Base-by-base conservation (phyloP, 2,329 filamentous ascomycete genomes). In the Furcasterigmium furcatum region DNA sequence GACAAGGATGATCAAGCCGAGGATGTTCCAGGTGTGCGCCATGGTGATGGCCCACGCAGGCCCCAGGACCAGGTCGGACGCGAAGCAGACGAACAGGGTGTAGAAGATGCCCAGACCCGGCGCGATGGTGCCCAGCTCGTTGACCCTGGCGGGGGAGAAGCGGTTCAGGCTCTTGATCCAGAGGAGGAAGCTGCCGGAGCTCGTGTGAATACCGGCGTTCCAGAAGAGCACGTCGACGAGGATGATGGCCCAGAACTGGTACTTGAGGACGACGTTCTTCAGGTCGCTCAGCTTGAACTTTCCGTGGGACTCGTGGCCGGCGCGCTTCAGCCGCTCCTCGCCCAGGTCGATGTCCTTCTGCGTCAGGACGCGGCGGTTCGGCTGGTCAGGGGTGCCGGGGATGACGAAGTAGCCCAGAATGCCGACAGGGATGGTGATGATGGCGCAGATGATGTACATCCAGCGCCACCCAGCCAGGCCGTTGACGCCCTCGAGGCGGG, bases 101-200 rank as follows among this genome's bases (percentile, higher is more conserved):
- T 78, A 82, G 45, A 81, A 73, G 3, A 82, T 82, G 0, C 78
- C 79, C 1, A 82, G 53, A 0, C 68, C 78, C 0, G 78, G 77
- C 0, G 75, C 67, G 8, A 75, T 74, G 2, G 75, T 67, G 2
- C 73, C 74, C 1, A 80, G 61, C 41, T 78, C 65, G 53, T 80
- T 81, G 41, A 81, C 57, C 12, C 63, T 63, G 2, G 71, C 60
- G 1, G 64, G 63, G 0, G 68, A 65, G 54, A 70, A 81, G 2
- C 73, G 64, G 2, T 70, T 58, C 13, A 82, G 54, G 45, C 72
- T 77, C 59, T 82, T 82, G 39, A 83, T 62, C 79, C 79, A 83
- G 1, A 84, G 65, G 3, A 81, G 56, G 47, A 76, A 82, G 1
- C 68, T 72, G 3, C 75, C 78, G 1, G 70, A 63, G 7, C 58